Evolutionary conservation across 2,329 filamentous ascomycete genomes (phyloP), one percentile per base, ranked within the genome.

Genomic region (Penicillium sp.): DNA sequence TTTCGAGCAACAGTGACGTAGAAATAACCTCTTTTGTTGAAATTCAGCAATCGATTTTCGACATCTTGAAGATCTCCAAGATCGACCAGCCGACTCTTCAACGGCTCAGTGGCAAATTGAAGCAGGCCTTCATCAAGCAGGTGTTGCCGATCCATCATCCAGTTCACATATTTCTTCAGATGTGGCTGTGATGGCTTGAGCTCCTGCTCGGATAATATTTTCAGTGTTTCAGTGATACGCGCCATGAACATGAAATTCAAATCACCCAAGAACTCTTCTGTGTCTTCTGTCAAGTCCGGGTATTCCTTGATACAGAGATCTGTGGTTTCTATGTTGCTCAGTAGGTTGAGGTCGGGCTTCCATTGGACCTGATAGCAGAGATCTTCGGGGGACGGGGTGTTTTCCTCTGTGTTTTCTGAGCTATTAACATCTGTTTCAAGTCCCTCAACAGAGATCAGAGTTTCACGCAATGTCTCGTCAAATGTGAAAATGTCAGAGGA

Each of bases 121-220:
- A 34, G 6, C 15, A 13, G 31, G 11, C 31, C 31, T 33, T 33
- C 15, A 6, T 33, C 31, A 13, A 33, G 31, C 11, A 33, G 31
- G 31, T 33, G 31, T 15, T 15, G 15, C 9, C 34, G 34, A 50
- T 31, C 8, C 1, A 39, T 29, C 47, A 57, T 45, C 60, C 60
- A 61, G 11, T 50, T 44, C 39, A 61, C 34, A 23, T 61, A 61
- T 19, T 55, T 60, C 21, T 36, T 34, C 10, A 57, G 19, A 34
- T 60, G 54, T 31, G 47, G 47, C 19, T 40, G 23, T 13, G n/a
- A 16, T 25, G 34, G 23, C 11, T 19, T 31, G 36, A 40, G 19
- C 15, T 27, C 16, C 6, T 50, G 21, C 11, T 15, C 21, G 10
- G 23, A 50, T 2, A 50, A n/a, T 29, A 11, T 29, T 21, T 27